Percentiles rank a stretch among this genome's conserved stretches.
Evolutionary conservation across 805 yeast genomes (phyloP).

Genomic region (Candida chauliodis): DNA sequence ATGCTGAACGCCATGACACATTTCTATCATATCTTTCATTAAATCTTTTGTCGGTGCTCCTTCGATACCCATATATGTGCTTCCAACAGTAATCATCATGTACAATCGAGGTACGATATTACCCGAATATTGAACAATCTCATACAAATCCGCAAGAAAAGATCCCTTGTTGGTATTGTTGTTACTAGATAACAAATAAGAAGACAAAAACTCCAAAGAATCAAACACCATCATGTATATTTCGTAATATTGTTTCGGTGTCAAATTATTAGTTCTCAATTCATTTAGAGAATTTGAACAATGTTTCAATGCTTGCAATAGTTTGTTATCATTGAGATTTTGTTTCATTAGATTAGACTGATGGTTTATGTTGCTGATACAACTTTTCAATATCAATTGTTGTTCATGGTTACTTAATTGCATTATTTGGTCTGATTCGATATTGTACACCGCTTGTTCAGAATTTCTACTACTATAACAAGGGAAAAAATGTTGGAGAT

Average conservation of each 20-base stretch:
- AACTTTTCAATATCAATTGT: constrained; percentile 20
- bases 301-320: constrained; percentile 86
- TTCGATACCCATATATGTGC: constrained; percentile 74
- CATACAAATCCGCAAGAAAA: constrained; percentile 81
- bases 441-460: too few species aligned
- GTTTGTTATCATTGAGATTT: constrained; percentile 58
- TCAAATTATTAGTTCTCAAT: constrained; percentile 66
- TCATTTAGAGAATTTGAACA: constrained; percentile 80
- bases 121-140: constrained; percentile 92
- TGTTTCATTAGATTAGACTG: constrained; percentile 76
- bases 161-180: constrained; percentile 38
- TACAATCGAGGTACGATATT: constrained; percentile 89
- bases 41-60: constrained; percentile 82
- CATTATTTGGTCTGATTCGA: too few species aligned
- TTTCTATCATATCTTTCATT: constrained; percentile 93
- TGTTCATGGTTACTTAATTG: constrained; percentile 13
- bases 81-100: constrained; percentile 92
- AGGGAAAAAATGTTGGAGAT: too few species aligned
- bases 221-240: constrained; percentile 81
- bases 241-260: constrained; percentile 93
- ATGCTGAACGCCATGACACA: constrained; percentile 96
- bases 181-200: constrained; percentile 63
- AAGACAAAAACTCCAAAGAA: constrained; percentile 65
- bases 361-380: constrained; percentile 49
- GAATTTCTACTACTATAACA: too few species aligned